Evolutionary conservation across 768 basidiomycete species (phyloP), one percentile per base, ranked within the genome.

Genomic region (Hysterangium stoloniferum): DNA sequence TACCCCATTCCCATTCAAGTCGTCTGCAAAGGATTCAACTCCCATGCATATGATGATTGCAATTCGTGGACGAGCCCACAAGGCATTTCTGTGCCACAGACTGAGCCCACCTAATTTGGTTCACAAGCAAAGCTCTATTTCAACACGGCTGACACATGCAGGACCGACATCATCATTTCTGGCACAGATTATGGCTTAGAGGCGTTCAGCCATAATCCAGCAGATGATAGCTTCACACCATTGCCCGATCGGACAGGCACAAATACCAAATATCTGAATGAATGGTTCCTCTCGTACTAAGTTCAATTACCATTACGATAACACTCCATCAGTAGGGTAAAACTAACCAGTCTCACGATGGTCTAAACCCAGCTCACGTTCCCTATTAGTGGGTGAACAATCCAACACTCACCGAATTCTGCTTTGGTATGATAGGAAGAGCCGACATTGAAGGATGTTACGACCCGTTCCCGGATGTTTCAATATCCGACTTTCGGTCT

Each of bases 311-410:
- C 77, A 73, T 82, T 76, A 74, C 73, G 75, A 79, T 69, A 71
- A 80, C 78, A 64, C 77, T 76, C 74, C 80, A 82, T 80, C 78
- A 82, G 78, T 80, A 83, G 79, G 78, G 80, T 82, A 83, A 82
- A 82, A 83, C 79, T 82, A 83, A 82, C 79, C 81, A 82, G 79
- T 83, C 81, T 81, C 80, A 82, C 77, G 76, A 82, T 74, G 77
- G 80, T 81, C 80, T 81, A 82, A 82, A 81, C 79, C 79, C 79
- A 81, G 79, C 79, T 80, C 79, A 80, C 75, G 74, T 79, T 82
- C 78, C 80, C 79, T 81, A 80, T 80, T 79, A 74, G 73, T 76
- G 79, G 79, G 79, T 82, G 80, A 82, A 82, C 78, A 80, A 80
- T 82, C 79, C 79, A 80, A 80, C 76, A 75, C 78, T 80, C 80